Conservation (phyloP, 805 yeast species). For the Sporopachydermia quercuum region DNA sequence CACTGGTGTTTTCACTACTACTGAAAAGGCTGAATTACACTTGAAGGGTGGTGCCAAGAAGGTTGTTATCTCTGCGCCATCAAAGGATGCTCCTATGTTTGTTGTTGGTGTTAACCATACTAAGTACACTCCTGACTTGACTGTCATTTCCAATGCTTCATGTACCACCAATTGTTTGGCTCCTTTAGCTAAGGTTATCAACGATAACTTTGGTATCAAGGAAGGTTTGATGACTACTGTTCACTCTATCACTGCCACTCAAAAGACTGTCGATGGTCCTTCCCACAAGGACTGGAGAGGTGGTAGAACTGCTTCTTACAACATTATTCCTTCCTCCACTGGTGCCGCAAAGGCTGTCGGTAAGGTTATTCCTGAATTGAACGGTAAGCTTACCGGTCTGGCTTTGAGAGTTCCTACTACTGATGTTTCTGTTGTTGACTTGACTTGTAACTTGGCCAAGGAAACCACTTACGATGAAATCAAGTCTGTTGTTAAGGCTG, state of each 20-base stretch:
- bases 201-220: slow-evolving; percentile 52
- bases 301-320: slow-evolving; percentile 65
- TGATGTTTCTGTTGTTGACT: slow-evolving; percentile 60
- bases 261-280: slow-evolving; percentile 65
- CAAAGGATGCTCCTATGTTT: slow-evolving; percentile 59
- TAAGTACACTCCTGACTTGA: slow-evolving; percentile 39
- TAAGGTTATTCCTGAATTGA: slow-evolving; percentile 55
- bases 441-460: slow-evolving; percentile 47
- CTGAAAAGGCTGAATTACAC: slow-evolving; percentile 54
- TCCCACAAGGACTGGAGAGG: slow-evolving; percentile 74
- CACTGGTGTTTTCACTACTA: slow-evolving; percentile 57
- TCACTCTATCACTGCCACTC: slow-evolving; percentile 59
- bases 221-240: slow-evolving; percentile 69
- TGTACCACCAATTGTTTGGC: slow-evolving; percentile 68
- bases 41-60: slow-evolving; percentile 62
- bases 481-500: slow-evolving; percentile 41
- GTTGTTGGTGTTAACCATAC: slow-evolving; percentile 57
- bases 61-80: slow-evolving; percentile 60
- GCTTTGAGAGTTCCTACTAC: slow-evolving; percentile 62
- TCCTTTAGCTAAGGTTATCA: slow-evolving; percentile 55
- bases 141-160: slow-evolving; percentile 54
- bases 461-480: slow-evolving; percentile 50
- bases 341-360: slow-evolving; percentile 73
- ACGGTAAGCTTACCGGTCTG: slow-evolving; percentile 64
- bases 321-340: slow-evolving; percentile 62